Conservation (phyloP, 2,329 filamentous ascomycete species). For the Leptographium radiaticola region DNA sequence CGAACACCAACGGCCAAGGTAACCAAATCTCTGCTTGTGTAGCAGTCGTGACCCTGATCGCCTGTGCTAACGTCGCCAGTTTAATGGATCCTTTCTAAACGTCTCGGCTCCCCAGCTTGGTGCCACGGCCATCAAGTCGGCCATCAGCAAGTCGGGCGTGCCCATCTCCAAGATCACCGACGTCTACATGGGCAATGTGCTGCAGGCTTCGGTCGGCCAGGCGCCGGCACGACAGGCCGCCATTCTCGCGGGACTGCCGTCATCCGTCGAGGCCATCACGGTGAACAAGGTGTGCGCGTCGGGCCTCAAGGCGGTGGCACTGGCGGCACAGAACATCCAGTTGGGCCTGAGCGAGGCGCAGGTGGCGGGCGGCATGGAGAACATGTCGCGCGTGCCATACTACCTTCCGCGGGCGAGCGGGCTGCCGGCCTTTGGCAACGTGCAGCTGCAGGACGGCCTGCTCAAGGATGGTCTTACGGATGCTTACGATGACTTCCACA, state of each 20-base stretch:
- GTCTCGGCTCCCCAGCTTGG: constrained; percentile 81
- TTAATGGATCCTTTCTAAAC: constrained; percentile 81
- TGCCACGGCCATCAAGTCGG: constrained; percentile 82
- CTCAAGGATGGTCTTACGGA: constrained; percentile 94
- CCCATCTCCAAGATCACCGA: constrained; percentile 72
- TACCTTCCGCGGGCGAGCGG: constrained; percentile 75
- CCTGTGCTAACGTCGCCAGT: constrained; percentile 35
- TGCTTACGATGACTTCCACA: constrained; percentile 93
- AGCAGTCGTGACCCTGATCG: not conserved
- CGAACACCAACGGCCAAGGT: constrained; percentile 87
- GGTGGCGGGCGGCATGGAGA: constrained; percentile 94
- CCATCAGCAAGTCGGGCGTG: constrained; percentile 72
- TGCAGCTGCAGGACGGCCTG: constrained; percentile 80
- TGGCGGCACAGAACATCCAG: constrained; percentile 91
- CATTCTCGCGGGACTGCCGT: constrained; percentile 74
- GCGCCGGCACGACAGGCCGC: constrained; percentile 82
- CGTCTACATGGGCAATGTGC: constrained; percentile 96
- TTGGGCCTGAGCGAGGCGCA: constrained; percentile 79
- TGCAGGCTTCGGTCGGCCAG: constrained; percentile 74
- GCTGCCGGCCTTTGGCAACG: constrained; percentile 73
- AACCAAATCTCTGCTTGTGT: constrained; percentile 5
- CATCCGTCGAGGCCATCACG: constrained; percentile 75
- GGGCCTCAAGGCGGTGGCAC: constrained; percentile 78
- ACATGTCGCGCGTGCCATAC: constrained; percentile 89
- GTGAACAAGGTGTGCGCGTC: constrained; percentile 98